Evolutionary conservation across 2,329 filamentous ascomycete genomes (phyloP).

Genomic region (Aaosphaeria pasadenensis): DNA sequence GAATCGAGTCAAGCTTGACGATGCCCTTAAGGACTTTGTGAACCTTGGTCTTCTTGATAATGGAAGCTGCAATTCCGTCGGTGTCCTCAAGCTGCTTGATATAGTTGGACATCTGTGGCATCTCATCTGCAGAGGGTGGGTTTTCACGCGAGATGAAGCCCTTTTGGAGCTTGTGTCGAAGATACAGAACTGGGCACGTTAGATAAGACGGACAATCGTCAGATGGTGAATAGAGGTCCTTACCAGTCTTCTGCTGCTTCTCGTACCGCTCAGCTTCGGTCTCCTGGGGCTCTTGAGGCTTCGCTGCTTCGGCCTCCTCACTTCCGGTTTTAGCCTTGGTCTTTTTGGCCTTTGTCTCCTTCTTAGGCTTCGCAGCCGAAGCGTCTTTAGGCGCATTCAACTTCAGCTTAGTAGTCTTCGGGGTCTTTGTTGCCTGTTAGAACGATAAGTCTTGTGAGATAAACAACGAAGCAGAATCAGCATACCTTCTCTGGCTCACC

Average conservation of each 20-base stretch:
- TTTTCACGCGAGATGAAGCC: conserved; percentile 84
- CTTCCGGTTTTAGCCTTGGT: conserved; percentile 48
- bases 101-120: conserved; percentile 74
- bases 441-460: conserved; percentile 20
- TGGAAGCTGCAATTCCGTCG: conserved; percentile 78
- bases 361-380: conserved; percentile 55
- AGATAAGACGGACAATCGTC: neutral
- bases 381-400: conserved; percentile 40
- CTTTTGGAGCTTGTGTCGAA: conserved; percentile 92
- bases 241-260: conserved; percentile 59
- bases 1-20: conserved; percentile 77
- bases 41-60: conserved; percentile 91
- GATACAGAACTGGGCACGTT: conserved; percentile 67
- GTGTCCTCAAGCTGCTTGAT: conserved; percentile 77
- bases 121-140: conserved; percentile 81
- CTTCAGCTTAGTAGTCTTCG: conserved; percentile 49
- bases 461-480: neutral
- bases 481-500: conserved; percentile 66
- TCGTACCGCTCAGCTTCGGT: conserved; percentile 54
- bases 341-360: conserved; percentile 57
- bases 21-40: conserved; percentile 98
- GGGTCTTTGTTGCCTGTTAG: conserved; percentile 47
- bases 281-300: conserved; percentile 50
- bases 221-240: conserved; percentile 11
- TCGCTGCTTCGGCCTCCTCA: conserved; percentile 65